phyloP scores from a whole-genome alignment of 306 rosid species.

The Neltuma alba region DNA sequence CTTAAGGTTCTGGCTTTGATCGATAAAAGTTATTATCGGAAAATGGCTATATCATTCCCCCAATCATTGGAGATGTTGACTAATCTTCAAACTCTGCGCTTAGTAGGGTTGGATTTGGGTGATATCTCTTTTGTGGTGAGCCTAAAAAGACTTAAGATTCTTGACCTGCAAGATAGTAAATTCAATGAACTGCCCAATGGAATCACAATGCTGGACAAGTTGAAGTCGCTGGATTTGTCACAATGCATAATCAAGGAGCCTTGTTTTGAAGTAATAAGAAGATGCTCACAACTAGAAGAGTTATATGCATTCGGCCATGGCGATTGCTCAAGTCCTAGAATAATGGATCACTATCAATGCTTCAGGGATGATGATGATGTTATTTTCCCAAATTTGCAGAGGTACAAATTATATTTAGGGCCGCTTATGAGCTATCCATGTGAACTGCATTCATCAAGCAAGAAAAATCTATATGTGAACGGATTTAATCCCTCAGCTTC shows the following conservation, averaged over 20 bases:
- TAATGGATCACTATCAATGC: neutral
- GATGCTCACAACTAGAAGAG: constrained; percentile 26
- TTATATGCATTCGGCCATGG: neutral
- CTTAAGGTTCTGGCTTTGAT: constrained; percentile 11
- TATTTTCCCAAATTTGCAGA: constrained; percentile 1
- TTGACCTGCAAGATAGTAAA: neutral
- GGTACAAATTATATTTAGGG: constrained; percentile 4
- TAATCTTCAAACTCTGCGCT: constrained; percentile 11
- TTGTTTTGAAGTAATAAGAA: constrained; percentile 6
- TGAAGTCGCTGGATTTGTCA: constrained; percentile 19
- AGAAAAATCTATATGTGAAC: neutral
- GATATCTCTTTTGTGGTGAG: constrained; percentile 18
- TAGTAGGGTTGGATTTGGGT: neutral
- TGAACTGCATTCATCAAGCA: neutral
- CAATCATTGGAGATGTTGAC: constrained; percentile 16
- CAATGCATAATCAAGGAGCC: neutral
- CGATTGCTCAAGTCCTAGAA: constrained; percentile 4
- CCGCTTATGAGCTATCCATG: neutral
- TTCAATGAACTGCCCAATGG: constrained; percentile 6
- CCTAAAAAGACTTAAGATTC: constrained; percentile 5
- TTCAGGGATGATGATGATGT: constrained; percentile 7
- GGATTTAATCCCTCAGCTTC: neutral
- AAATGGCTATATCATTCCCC: neutral
- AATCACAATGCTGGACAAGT: neutral
- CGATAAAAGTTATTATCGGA: neutral